Conservation (phyloP, 1,284 basidiomycete species). For the Phellopilus nigrolimitatus region DNA sequence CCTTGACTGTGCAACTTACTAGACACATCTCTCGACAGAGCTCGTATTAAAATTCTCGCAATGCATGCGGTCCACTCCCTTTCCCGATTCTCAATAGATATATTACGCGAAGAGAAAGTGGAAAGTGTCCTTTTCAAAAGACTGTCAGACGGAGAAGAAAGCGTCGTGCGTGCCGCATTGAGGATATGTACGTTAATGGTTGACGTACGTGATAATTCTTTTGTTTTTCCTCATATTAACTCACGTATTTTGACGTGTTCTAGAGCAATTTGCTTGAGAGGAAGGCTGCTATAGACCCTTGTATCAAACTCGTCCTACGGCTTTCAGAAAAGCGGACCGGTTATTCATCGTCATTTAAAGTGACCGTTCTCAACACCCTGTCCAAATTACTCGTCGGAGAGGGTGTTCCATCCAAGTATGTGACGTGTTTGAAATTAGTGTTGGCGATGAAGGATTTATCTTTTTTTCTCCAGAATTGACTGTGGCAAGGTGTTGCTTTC, state of each 20-base stretch:
- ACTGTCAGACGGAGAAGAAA: constrained; percentile 42
- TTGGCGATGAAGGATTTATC: neutral
- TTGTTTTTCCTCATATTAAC: neutral
- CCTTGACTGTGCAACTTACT: neutral
- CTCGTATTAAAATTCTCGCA: constrained; percentile 55
- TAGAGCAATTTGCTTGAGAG: constrained; percentile 5
- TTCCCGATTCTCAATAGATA: constrained; percentile 41
- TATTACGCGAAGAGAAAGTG: constrained; percentile 38
- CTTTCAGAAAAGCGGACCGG: constrained; percentile 9
- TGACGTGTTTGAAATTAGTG: neutral
- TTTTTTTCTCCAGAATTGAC: neutral
- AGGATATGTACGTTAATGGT: constrained; percentile 4
- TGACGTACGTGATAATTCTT: constrained; percentile 2
- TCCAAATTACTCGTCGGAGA: neutral
- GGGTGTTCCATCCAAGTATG: neutral
- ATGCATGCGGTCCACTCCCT: constrained; percentile 56
- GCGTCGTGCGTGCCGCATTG: constrained; percentile 48
- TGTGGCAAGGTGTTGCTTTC: constrained; percentile 1
- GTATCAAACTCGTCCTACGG: constrained; percentile 3
- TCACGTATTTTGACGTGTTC: neutral
- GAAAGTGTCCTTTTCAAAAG: constrained; percentile 40
- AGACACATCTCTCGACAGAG: constrained; percentile 32
- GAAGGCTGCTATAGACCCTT: neutral
- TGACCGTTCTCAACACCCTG: constrained; percentile 6
- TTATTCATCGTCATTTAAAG: constrained; percentile 10